Percentiles rank a stretch among this genome's conserved stretches.
Evolutionary conservation across 148 eudicot species (phyloP).

Genomic region (Talinum fruticosum): DNA sequence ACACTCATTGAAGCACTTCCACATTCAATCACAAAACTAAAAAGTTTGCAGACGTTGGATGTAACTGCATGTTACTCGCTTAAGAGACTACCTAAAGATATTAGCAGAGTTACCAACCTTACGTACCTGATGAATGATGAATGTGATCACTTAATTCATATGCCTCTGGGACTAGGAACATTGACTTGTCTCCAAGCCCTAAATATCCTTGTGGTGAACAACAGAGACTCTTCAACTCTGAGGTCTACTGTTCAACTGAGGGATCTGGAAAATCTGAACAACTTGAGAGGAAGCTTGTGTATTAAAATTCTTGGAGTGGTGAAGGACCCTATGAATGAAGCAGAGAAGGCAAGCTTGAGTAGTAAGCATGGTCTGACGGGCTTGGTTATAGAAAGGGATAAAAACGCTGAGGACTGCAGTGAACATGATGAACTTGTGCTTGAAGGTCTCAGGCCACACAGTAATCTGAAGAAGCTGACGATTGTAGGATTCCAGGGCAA

Average conservation of each 20-base stretch:
- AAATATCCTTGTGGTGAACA: not conserved
- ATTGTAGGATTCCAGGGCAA: slow-evolving; percentile 3
- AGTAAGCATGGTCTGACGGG: not conserved
- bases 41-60: slow-evolving; percentile 33
- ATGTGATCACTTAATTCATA: not conserved
- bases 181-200: slow-evolving; percentile 13
- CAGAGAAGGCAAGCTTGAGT: not conserved
- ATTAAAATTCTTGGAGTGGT: not conserved
- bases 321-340: not conserved
- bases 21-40: slow-evolving; percentile 2
- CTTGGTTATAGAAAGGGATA: not conserved
- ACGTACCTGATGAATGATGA: not conserved
- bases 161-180: slow-evolving; percentile 14
- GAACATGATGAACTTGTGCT: slow-evolving; percentile 9
- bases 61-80: not conserved
- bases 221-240: no score
- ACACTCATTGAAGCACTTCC: not conserved
- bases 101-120: slow-evolving; percentile 10
- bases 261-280: not conserved
- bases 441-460: slow-evolving; percentile 27
- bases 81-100: not conserved
- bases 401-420: not conserved
- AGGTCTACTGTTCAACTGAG: slow-evolving; percentile 7
- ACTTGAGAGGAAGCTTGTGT: not conserved
- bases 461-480: slow-evolving; percentile 10